phyloP scores from a whole-genome alignment of 441 rosid genomes.

The Breynia disticha region DNA sequence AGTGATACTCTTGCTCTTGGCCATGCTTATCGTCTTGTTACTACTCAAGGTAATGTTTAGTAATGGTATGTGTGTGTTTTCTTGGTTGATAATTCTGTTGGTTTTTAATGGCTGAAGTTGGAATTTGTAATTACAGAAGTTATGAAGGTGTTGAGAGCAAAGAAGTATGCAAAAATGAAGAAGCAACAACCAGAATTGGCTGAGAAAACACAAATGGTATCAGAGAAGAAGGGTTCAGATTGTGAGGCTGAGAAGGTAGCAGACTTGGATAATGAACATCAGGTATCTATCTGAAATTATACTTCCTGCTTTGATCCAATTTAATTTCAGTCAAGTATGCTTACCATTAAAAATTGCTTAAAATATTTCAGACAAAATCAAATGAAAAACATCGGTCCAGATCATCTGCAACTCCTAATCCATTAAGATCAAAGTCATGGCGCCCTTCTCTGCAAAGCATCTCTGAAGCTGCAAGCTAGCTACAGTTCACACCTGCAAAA shows the following conservation, averaged over 20 bases:
- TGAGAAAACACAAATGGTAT: slow-evolving; percentile 24
- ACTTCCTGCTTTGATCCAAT: background rate
- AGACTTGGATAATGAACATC: slow-evolving; percentile 17
- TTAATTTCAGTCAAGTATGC: background rate
- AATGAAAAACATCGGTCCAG: slow-evolving; percentile 42
- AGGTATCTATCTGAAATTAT: slow-evolving; percentile 15
- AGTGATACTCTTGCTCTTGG: slow-evolving; percentile 74
- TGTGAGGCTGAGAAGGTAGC: slow-evolving; percentile 19
- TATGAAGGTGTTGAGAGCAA: slow-evolving; percentile 68
- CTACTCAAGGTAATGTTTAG: slow-evolving; percentile 61
- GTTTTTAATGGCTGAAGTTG: too few relatives aligned
- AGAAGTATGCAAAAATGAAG: slow-evolving; percentile 65
- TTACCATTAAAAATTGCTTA: background rate
- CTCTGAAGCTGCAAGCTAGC: slow-evolving; percentile 57
- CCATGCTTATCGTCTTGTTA: slow-evolving; percentile 87
- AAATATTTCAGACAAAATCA: slow-evolving; percentile 28
- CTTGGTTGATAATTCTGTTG: too few relatives aligned
- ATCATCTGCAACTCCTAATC: slow-evolving; percentile 30
- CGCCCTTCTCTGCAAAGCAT: slow-evolving; percentile 82
- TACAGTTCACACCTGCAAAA: slow-evolving; percentile 6
- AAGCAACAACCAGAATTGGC: slow-evolving; percentile 35
- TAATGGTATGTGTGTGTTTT: background rate
- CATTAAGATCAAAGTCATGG: slow-evolving; percentile 61
- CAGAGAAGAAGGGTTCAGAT: slow-evolving; percentile 22
- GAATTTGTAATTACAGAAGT: slow-evolving; percentile 41